A percentile compares a stretch with the other conserved stretches of the same genome.
These are phyloP conservation scores for Candida khao-thaluensis DNA, from an alignment of 805 yeast genomes.

Conservation along the genomic window DNA sequence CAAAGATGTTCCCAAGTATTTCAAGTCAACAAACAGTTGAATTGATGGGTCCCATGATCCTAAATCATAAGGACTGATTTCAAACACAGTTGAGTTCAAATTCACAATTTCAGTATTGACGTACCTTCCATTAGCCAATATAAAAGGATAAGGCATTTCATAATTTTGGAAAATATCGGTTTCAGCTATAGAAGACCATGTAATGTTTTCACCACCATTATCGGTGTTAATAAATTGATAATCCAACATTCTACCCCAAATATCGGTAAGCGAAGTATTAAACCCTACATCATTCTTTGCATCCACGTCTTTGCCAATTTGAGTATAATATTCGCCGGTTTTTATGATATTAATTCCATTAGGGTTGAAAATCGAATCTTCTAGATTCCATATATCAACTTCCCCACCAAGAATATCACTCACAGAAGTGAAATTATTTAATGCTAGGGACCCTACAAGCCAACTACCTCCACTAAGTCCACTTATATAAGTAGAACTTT, in stretches of 20 bases:
- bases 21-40: conserved; percentile 26
- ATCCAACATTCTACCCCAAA: conserved; percentile 40
- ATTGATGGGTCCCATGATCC: conserved; percentile 45
- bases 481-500: conserved; percentile 36
- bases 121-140: conserved; percentile 56
- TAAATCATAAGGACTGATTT: conserved; percentile 38
- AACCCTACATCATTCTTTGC: conserved; percentile 36
- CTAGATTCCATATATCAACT: conserved; percentile 63
- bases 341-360: conserved; percentile 59
- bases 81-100: conserved; percentile 62
- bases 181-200: conserved; percentile 16
- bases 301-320: conserved; percentile 16
- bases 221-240: conserved; percentile 28
- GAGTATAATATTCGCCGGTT: conserved; percentile 50
- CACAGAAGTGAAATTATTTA: conserved; percentile 38
- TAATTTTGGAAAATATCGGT: conserved; percentile 44
- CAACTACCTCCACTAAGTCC: conserved; percentile 46
- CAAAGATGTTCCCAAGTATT: conserved; percentile 30
- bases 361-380: conserved; percentile 57
- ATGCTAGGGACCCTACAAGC: conserved; percentile 36
- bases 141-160: conserved; percentile 41
- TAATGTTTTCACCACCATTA: conserved; percentile 26
- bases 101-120: conserved; percentile 57
- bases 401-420: conserved; percentile 26
- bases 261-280: conserved; percentile 34